Conservation (phyloP, 2,329 filamentous ascomycete species). For the Fusarium torulosum region DNA sequence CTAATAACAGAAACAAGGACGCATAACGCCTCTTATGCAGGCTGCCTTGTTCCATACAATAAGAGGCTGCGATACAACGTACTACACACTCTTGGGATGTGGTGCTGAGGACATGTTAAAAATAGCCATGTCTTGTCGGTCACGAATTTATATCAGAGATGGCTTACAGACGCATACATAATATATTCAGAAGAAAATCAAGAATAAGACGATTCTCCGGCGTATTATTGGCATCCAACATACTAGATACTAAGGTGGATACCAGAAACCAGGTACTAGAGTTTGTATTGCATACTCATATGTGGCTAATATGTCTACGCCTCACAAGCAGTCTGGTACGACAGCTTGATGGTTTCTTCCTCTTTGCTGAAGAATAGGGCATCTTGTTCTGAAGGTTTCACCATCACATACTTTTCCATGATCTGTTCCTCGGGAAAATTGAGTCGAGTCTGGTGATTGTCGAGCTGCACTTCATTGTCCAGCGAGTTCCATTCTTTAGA, state of each 20-base stretch:
- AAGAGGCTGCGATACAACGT: not conserved
- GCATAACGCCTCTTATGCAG: constrained; percentile 20
- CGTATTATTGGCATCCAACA: not conserved
- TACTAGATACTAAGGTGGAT: not conserved
- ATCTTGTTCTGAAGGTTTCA: not conserved
- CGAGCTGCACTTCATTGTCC: not conserved
- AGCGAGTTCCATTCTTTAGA: not conserved
- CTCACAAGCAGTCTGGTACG: not conserved
- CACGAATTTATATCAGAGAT: not conserved
- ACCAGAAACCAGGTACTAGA: not conserved
- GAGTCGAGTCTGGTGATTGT: not conserved
- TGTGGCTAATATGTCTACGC: not conserved
- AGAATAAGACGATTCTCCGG: not conserved
- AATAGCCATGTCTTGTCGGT: not conserved
- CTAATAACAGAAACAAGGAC: constrained; percentile 18
- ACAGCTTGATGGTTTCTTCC: not conserved
- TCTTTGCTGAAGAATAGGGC: not conserved
- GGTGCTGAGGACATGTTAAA: not conserved
- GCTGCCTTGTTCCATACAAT: not conserved
- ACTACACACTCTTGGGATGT: not conserved
- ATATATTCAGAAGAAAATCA: not conserved
- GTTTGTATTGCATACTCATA: not conserved
- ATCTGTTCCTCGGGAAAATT: not conserved
- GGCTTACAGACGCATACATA: constrained; percentile 8
- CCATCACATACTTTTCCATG: not conserved